phyloP scores from a whole-genome alignment of 2,329 filamentous ascomycete species.

The Cladosporium colombiae region DNA sequence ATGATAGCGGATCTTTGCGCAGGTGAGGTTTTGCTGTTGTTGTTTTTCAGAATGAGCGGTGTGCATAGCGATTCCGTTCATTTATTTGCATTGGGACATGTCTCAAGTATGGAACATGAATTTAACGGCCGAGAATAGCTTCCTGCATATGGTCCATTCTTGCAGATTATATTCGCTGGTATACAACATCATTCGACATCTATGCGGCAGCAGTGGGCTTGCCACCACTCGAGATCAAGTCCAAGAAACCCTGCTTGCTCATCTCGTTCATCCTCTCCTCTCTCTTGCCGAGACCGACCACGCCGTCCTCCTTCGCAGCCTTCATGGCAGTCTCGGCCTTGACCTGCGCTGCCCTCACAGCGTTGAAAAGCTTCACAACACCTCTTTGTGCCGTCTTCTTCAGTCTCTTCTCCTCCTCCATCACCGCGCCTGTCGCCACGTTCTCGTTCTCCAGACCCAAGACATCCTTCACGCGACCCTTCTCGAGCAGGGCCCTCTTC shows the following conservation, averaged over 20 bases:
- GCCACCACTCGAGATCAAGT: conserved; percentile 70
- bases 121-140: background rate
- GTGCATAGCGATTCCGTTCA: background rate
- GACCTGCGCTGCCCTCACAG: conserved; percentile 87
- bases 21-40: background rate
- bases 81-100: conserved; percentile 1
- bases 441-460: conserved; percentile 61
- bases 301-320: conserved; percentile 67
- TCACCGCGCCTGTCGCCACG: conserved; percentile 52
- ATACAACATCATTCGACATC: background rate
- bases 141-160: background rate
- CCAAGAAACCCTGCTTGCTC: conserved; percentile 94
- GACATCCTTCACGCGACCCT: conserved; percentile 85
- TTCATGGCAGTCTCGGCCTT: conserved; percentile 77
- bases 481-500: conserved; percentile 76
- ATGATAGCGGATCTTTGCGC: background rate
- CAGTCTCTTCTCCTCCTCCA: conserved; percentile 74
- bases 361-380: conserved; percentile 96
- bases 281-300: conserved; percentile 76
- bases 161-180: background rate
- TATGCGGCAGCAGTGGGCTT: conserved; percentile 34
- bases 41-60: background rate
- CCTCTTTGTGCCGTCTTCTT: conserved; percentile 88
- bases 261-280: conserved; percentile 93
- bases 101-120: conserved; percentile 3